Percentiles rank a stretch among this genome's conserved stretches.
Evolutionary conservation across 257 asterid genomes (phyloP).

Genomic region (Schizonepeta tenuifolia): DNA sequence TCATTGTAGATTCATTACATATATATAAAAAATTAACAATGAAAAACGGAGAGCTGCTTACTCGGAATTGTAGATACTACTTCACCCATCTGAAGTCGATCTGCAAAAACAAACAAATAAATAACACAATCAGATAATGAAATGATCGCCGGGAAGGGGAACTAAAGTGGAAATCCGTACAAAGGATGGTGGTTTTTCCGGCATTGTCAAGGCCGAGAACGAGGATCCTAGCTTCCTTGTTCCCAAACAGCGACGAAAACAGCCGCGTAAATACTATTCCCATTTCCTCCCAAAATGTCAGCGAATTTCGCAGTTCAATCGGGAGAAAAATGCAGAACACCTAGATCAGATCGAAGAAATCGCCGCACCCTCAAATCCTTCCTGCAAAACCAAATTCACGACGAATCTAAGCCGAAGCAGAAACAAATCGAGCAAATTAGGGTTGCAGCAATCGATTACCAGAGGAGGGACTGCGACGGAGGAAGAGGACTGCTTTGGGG

Average conservation of each 20-base stretch:
- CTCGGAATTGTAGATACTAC: constrained; percentile 98
- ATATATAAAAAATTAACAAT: background rate
- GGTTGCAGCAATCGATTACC: constrained; percentile 26
- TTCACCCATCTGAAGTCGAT: constrained; percentile 99
- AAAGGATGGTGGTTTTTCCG: constrained; percentile 94
- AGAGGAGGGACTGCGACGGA: constrained; percentile 33
- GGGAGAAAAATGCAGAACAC: background rate
- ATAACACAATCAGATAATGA: background rate
- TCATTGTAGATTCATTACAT: constrained; percentile 4
- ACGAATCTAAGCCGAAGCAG: background rate
- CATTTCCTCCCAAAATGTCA: constrained; percentile 46
- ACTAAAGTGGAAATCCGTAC: constrained; percentile 46
- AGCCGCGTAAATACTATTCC: constrained; percentile 83
- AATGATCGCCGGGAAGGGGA: background rate
- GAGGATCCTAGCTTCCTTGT: constrained; percentile 96
- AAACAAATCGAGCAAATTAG: background rate
- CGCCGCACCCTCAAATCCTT: constrained; percentile 39
- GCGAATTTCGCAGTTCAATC: constrained; percentile 10
- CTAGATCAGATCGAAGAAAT: constrained; percentile 46
- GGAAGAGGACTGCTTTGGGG: background rate
- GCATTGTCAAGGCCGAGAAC: constrained; percentile 98
- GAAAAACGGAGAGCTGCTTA: constrained; percentile 38
- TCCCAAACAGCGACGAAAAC: constrained; percentile 85
- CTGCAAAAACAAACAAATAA: constrained; percentile 43
- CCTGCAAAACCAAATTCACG: constrained; percentile 33